A percentile compares a stretch with the other conserved stretches of the same genome.
Conservation (phyloP, 78 protist species). For the Dictyostelium purpureum region DNA sequence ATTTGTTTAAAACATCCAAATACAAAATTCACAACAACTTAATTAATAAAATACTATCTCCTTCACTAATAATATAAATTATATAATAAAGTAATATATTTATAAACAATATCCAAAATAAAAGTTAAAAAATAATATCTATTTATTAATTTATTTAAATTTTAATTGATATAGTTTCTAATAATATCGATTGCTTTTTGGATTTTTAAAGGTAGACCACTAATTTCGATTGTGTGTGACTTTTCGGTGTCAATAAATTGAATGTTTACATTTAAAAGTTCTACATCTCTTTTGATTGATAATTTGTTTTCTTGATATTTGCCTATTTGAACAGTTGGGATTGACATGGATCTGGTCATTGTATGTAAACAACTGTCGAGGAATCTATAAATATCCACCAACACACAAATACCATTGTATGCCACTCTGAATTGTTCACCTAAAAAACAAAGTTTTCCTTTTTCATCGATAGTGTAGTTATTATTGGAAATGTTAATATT, state of each 20-base stretch:
- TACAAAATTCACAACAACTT: too few relatives aligned
- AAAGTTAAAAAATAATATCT: too few relatives aligned
- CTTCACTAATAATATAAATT: too few relatives aligned
- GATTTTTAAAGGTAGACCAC: background rate
- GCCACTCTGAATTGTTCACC: background rate
- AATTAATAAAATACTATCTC: too few relatives aligned
- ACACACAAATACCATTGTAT: conserved; percentile 2
- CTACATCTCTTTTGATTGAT: background rate
- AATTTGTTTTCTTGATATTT: background rate
- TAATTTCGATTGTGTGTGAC: background rate
- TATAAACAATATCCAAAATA: too few relatives aligned
- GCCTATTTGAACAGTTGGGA: background rate
- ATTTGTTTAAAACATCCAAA: too few relatives aligned
- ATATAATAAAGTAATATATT: too few relatives aligned
- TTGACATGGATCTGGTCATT: background rate
- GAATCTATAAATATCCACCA: background rate
- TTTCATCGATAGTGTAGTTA: background rate
- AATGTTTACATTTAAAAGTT: background rate
- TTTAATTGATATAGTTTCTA: background rate
- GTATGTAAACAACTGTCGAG: background rate
- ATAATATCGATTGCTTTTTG: background rate
- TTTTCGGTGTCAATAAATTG: background rate
- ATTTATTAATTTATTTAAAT: too few relatives aligned
- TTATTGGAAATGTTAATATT: background rate
- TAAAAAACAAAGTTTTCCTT: background rate